A percentile compares a stretch with the other conserved stretches of the same genome.
These are phyloP conservation scores for Ophiocytium majus DNA, from an alignment of 352 stramenopile species.

Conservation along the genomic window DNA sequence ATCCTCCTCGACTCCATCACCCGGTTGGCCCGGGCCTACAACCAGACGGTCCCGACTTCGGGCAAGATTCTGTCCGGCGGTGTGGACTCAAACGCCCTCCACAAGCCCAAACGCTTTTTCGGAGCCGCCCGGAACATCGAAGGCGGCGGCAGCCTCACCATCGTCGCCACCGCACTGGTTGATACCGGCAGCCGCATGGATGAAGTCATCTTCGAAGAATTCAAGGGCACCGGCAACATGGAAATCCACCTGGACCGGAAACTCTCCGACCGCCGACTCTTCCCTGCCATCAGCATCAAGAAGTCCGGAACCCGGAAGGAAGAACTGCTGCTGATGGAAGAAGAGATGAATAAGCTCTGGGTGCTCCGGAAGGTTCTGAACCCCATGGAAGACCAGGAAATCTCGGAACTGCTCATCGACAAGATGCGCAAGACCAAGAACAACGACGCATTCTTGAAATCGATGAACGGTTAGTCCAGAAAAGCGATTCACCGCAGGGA, in stretches of 20 bases:
- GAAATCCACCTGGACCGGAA: slow-evolving; percentile 1
- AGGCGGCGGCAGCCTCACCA: background rate
- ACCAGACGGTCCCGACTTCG: background rate
- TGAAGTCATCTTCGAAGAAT: slow-evolving; percentile 13
- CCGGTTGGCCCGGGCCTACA: slow-evolving; percentile 2
- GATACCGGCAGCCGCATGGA: background rate
- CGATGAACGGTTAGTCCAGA: slow-evolving; percentile 5
- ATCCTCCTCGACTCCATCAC: background rate
- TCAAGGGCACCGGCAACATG: slow-evolving; percentile 12
- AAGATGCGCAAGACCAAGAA: background rate
- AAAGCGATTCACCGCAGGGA: too few relatives aligned
- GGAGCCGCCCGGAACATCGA: background rate
- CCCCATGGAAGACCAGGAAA: background rate
- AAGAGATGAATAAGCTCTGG: background rate
- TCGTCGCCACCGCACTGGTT: background rate
- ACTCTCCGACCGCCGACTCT: background rate
- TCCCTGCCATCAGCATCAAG: background rate
- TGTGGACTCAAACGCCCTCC: background rate
- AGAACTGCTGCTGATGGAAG: background rate
- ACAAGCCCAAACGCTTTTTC: slow-evolving; percentile 15
- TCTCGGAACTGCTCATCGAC: background rate
- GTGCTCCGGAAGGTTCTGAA: background rate
- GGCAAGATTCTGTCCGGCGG: background rate
- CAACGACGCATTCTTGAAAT: background rate
- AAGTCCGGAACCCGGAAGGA: background rate